Conservation (phyloP, 108 stramenopile species). For the Chaetoceros tenuissimus region DNA sequence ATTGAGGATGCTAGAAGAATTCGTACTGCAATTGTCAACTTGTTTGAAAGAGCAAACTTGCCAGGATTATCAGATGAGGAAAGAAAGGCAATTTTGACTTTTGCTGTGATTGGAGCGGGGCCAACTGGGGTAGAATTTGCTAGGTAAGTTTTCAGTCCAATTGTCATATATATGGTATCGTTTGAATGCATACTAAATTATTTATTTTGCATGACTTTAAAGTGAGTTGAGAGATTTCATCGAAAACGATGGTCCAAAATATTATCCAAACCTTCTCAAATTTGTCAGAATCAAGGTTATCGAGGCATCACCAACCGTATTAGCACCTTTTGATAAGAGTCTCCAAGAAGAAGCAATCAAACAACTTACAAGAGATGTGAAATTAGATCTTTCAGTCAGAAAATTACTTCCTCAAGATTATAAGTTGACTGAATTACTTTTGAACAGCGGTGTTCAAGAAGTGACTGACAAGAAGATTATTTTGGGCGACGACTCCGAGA, state of each 20-base stretch:
- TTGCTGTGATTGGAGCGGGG: constrained; percentile 91
- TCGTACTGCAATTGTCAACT: constrained; percentile 84
- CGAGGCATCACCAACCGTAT: constrained; percentile 78
- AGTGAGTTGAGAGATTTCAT: constrained; percentile 89
- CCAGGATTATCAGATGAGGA: constrained; percentile 71
- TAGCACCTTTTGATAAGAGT: constrained; percentile 84
- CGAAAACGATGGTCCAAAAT: constrained; percentile 85
- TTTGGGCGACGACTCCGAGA: constrained; percentile 59
- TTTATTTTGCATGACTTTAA: too few relatives aligned
- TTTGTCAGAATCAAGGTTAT: constrained; percentile 87
- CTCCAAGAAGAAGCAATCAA: constrained; percentile 82
- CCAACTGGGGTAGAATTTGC: constrained; percentile 87
- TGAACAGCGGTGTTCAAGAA: constrained; percentile 83
- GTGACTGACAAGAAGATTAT: constrained; percentile 63
- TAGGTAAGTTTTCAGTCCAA: too few relatives aligned
- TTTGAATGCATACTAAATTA: too few relatives aligned
- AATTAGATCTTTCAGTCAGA: constrained; percentile 36
- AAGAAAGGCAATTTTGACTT: constrained; percentile 52
- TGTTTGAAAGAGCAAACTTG: constrained; percentile 92
- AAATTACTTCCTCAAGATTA: constrained; percentile 40
- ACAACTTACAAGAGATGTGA: constrained; percentile 46
- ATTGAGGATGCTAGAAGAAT: constrained; percentile 75
- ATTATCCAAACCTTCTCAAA: constrained; percentile 75
- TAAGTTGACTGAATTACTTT: constrained; percentile 70
- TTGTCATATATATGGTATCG: too few relatives aligned